A percentile compares a stretch with the other conserved stretches of the same genome.
phyloP scores from a whole-genome alignment of 2,329 filamentous ascomycete genomes.

The Pezicula carpinea region DNA sequence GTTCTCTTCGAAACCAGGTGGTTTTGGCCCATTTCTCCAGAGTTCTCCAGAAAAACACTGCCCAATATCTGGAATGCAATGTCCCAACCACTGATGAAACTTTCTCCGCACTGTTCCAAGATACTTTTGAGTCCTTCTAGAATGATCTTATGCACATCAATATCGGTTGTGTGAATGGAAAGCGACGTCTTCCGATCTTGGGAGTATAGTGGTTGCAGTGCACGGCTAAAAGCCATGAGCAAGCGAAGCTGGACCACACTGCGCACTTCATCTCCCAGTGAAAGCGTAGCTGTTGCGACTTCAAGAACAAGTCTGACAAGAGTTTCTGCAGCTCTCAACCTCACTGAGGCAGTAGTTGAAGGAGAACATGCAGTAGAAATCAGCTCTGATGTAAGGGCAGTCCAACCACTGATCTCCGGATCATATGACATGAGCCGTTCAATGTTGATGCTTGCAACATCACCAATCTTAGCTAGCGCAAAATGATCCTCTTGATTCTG shows the following conservation, averaged over 20 bases:
- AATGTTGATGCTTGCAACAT: constrained; percentile 70
- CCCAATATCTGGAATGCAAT: constrained; percentile 80
- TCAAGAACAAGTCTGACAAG: constrained; percentile 55
- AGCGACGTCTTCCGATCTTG: constrained; percentile 49
- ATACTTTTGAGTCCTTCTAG: constrained; percentile 78
- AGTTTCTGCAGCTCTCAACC: constrained; percentile 59
- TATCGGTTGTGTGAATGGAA: constrained; percentile 57
- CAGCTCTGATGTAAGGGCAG: constrained; percentile 54
- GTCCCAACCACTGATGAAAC: constrained; percentile 77
- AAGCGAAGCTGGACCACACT: constrained; percentile 67
- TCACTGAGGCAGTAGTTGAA: constrained; percentile 45
- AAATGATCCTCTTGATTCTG: constrained; percentile 60
- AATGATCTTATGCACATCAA: constrained; percentile 75
- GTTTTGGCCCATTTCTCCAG: constrained; percentile 14
- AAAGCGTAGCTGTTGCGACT: constrained; percentile 50
- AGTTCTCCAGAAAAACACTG: constrained; percentile 62
- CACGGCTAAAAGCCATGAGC: constrained; percentile 59
- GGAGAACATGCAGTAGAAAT: constrained; percentile 45
- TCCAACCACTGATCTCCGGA: constrained; percentile 72
- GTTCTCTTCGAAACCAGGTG: constrained; percentile 14
- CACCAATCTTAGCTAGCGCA: constrained; percentile 68
- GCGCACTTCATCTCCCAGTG: constrained; percentile 44
- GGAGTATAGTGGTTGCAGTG: constrained; percentile 54
- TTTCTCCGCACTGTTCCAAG: constrained; percentile 84
- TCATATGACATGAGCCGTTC: constrained; percentile 66